Percentiles rank a stretch among this genome's conserved stretches.
These are phyloP conservation scores for Malania oleifera DNA, from an alignment of 164 flowering plant species.

Conservation along the genomic window DNA sequence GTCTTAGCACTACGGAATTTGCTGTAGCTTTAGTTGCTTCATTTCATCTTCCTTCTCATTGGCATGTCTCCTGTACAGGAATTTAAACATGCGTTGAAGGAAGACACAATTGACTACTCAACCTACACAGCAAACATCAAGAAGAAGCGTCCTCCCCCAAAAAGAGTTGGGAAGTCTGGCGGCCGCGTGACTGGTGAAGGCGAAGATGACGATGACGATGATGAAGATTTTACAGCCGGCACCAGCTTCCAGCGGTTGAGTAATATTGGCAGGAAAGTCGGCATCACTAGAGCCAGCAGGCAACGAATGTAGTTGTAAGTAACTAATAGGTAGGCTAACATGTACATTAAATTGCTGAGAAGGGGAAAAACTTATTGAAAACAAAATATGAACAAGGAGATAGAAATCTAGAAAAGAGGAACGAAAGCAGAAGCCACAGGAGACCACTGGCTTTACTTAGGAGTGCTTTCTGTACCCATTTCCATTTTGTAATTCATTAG, in stretches of 20 bases:
- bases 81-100: conserved; percentile 73
- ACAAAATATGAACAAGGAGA: conserved; percentile 2
- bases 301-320: conserved; percentile 36
- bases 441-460: background rate
- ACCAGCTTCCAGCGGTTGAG: conserved; percentile 34
- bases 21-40: background rate
- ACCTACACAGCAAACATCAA: conserved; percentile 66
- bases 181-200: conserved; percentile 32
- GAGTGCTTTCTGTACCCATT: conserved; percentile 3
- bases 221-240: conserved; percentile 43
- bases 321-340: conserved; percentile 33
- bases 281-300: conserved; percentile 33
- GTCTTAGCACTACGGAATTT: too few species aligned
- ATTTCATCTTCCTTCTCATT: background rate
- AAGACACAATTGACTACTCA: conserved; percentile 84
- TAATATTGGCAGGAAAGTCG: conserved; percentile 38
- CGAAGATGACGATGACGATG: conserved; percentile 43
- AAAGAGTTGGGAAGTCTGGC: conserved; percentile 41
- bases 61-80: conserved; percentile 41
- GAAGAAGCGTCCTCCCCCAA: conserved; percentile 67
- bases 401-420: conserved; percentile 14
- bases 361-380: conserved; percentile 8
- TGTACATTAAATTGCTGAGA: conserved; percentile 39
- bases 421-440: background rate
- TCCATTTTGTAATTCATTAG: conserved; percentile 16